Evolutionary conservation across 164 flowering plant genomes (phyloP), one percentile per base, ranked within the genome.

Genomic region (Chimonanthus salicifolius): DNA sequence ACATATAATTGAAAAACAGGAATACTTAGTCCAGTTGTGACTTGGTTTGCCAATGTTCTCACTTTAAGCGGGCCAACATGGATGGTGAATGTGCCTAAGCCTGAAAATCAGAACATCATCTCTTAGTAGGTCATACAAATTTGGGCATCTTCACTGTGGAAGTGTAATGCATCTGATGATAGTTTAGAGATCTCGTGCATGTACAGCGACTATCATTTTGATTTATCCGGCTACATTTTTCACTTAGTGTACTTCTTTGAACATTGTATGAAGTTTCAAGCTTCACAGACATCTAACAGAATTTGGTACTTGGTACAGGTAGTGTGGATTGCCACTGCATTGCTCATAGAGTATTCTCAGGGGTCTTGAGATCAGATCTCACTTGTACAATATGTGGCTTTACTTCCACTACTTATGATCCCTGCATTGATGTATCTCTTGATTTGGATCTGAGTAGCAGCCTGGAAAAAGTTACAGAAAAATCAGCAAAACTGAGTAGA

Each of bases 331-430:
- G 90, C 78, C 85, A 75, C 20, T 87, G 93, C 72, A 84, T 89
- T 67, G 88, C 87, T 77, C 92, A 89, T 78, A 80, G 76, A 63
- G 88, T 78, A 20, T 89, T 89, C 77, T 84, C 89, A 18, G 92
- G 92, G 46, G 76, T 80, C 6, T 77, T 89, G 73, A 87, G 92
- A 80, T 89, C 92, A 5, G 92, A 89, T 78, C 84, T 89, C 50
- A 87, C 88, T 2, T 89, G 92, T 71, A 82, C 83, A 75, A 74
- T 83, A 46, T 89, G 92, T 76, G 92, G 92, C 20, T 87, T 78
- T 77, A 89, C 88, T 75, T 89, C 92, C 33, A 87, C 90, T 64
- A 89, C 87, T 6, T 82, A 82, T 67, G 93, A 89, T 54, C 93
- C 90, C 13, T 89, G 86, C 71, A 69, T 89, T 49, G 93, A 87